Evolutionary conservation across 805 yeast species (phyloP), one percentile per base, ranked within the genome.

Genomic region (Clavispora vitiphila): DNA sequence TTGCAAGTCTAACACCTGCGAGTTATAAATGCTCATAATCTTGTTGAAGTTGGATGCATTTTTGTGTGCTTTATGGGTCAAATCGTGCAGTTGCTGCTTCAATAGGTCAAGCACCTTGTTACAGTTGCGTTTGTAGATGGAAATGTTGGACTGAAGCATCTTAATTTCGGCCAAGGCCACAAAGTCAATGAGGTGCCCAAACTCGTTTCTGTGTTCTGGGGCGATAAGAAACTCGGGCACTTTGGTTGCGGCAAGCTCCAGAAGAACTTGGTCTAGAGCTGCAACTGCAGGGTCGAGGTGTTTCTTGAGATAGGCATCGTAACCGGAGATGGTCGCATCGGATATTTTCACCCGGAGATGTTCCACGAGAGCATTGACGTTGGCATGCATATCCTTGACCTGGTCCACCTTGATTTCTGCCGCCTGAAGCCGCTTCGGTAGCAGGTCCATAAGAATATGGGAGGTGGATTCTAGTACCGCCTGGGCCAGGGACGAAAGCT

Each of bases 401-500:
- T 48, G 34, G 4, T 54, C 58, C 16, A 45, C 40, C 23, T 50
- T 35, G 9, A 43, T 38, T 19, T 44, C 41, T 1, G 53, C 50
- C 9, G 47, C 50, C n/a, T 43, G 47, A 8, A 63, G 35, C 38
- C 49, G 48, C n/a, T 44, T 46, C 3, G 70, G 64, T 14, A 67
- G 41, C 8, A 46, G 49, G 9, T 40, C 45, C 12, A 54, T 44
- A 21, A 67, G 50, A 34, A 55, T 55, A 36, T 50, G 52, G 3
- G 48, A 37, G 1, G 64, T 58, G 11, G 47, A 42, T 26, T 57
- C 56, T 7, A 69, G 50, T 56, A 57, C 58, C 1, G 43, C 42
- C 35, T 65, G 69, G 1, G 73, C 72, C 21, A 48, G 52, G 2
- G 66, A 44, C 38, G 72, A 67, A 26, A 61, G 40, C 16, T 50